These are phyloP conservation scores for Macrocybe gigantea DNA, from an alignment of 768 basidiomycete genomes.

Conservation along the genomic window DNA sequence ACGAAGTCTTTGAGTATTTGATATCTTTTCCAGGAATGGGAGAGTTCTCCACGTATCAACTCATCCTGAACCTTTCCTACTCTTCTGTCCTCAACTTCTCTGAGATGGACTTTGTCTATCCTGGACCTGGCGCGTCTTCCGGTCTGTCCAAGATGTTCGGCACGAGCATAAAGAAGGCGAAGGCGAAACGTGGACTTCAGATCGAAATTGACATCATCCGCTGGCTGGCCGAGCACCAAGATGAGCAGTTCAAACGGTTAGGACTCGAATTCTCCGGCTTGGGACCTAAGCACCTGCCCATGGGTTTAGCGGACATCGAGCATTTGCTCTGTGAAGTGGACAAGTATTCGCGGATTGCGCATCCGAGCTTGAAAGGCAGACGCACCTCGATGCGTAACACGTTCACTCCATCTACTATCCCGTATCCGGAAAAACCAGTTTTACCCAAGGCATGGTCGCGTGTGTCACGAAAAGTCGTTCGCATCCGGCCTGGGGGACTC, in stretches of 20 bases:
- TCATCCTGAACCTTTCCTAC: slow-evolving; percentile 55
- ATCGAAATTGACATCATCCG: slow-evolving; percentile 56
- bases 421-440: slow-evolving; percentile 19
- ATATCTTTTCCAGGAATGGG: slow-evolving; percentile 65
- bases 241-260: slow-evolving; percentile 54
- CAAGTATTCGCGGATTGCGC: slow-evolving; percentile 62
- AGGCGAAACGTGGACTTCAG: slow-evolving; percentile 20
- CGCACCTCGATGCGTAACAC: slow-evolving; percentile 31
- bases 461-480: slow-evolving; percentile 31
- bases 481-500: slow-evolving; percentile 32
- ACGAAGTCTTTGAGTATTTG: slow-evolving; percentile 58
- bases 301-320: slow-evolving; percentile 69
- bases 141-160: slow-evolving; percentile 71
- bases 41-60: slow-evolving; percentile 69
- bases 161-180: slow-evolving; percentile 22
- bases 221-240: slow-evolving; percentile 58
- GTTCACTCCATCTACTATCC: slow-evolving; percentile 25
- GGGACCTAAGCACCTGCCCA: slow-evolving; percentile 40
- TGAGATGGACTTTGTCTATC: slow-evolving; percentile 62
- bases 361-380: slow-evolving; percentile 39
- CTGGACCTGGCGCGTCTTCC: slow-evolving; percentile 60
- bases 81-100: slow-evolving; percentile 53
- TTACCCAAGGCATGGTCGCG: slow-evolving; percentile 56
- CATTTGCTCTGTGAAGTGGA: slow-evolving; percentile 77
- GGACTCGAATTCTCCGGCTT: slow-evolving; percentile 48